These are phyloP conservation scores for Coprinopsis marcescibilis DNA, from an alignment of 768 basidiomycete genomes.

Conservation along the genomic window DNA sequence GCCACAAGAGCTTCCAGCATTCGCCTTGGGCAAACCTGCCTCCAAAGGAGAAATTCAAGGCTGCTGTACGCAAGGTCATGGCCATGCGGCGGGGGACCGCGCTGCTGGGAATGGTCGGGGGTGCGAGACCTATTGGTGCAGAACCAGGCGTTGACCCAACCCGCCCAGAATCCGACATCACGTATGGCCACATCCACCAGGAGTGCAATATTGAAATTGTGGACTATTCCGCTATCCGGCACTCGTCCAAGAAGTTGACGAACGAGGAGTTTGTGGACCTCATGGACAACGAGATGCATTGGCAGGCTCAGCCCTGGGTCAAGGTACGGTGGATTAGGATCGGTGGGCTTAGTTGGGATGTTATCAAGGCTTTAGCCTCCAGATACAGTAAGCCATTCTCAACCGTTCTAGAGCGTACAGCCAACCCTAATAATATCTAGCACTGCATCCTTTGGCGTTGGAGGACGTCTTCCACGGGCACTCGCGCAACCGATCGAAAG, in stretches of 20 bases:
- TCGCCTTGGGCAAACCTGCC: constrained; percentile 19
- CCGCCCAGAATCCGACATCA: constrained; percentile 46
- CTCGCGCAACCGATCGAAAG: constrained; percentile 54
- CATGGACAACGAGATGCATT: constrained; percentile 38
- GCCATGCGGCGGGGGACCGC: constrained; percentile 51
- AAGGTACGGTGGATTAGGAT: constrained; percentile 75
- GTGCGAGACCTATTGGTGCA: constrained; percentile 44
- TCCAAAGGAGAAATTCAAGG: constrained; percentile 48
- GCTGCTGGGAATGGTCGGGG: constrained; percentile 27
- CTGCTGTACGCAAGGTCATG: constrained; percentile 57
- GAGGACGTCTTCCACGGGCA: constrained; percentile 63
- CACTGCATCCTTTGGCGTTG: constrained; percentile 64
- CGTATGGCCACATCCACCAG: constrained; percentile 52
- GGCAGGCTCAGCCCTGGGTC: constrained; percentile 51
- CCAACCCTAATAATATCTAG: constrained; percentile 24
- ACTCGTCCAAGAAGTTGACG: constrained; percentile 48
- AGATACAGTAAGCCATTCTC: constrained; percentile 45
- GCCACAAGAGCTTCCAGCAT: constrained; percentile 1
- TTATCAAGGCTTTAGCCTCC: constrained; percentile 60
- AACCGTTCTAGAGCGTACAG: background rate
- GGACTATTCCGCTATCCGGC: constrained; percentile 58
- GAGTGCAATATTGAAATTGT: constrained; percentile 62
- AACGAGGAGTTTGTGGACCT: constrained; percentile 58
- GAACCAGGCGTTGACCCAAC: constrained; percentile 72
- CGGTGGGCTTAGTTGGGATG: constrained; percentile 66